Evolutionary conservation across 306 rosid genomes (phyloP).

Genomic region (Vigna radiata): DNA sequence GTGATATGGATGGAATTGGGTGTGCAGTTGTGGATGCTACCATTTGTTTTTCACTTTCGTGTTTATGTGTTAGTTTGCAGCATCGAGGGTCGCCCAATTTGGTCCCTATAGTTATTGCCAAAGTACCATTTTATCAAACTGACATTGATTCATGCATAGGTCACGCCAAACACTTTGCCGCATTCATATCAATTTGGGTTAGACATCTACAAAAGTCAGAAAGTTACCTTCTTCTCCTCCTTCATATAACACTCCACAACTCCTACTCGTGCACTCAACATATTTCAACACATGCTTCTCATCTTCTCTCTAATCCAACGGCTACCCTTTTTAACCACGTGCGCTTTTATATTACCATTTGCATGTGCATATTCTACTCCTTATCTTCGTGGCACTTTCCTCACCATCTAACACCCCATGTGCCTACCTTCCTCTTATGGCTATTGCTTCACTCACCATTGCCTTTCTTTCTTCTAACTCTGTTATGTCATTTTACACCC

Average conservation of each 20-base stretch:
- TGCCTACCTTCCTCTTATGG: conserved; percentile 44
- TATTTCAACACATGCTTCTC: conserved; percentile 38
- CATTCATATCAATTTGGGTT: conserved; percentile 42
- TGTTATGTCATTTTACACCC: conserved; percentile 42
- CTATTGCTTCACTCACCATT: conserved; percentile 1
- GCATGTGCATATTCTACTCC: conserved; percentile 36
- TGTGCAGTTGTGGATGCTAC: conserved; percentile 26
- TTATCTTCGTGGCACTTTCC: conserved; percentile 5
- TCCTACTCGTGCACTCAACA: conserved; percentile 51
- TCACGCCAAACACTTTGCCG: conserved; percentile 53
- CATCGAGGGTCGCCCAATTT: conserved; percentile 37
- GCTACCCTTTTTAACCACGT: conserved; percentile 43
- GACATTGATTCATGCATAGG: conserved; percentile 43
- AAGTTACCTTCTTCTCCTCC: conserved; percentile 45
- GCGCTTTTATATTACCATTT: conserved; percentile 5
- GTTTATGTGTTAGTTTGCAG: conserved; percentile 39
- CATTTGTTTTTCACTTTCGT: conserved; percentile 5
- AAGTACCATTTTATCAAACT: conserved; percentile 49
- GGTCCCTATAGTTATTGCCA: conserved; percentile 45
- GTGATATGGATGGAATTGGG: conserved; percentile 27
- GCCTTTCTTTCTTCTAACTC: conserved; percentile 38
- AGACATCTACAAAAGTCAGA: conserved; percentile 51
- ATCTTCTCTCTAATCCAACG: conserved; percentile 37
- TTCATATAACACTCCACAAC: conserved; percentile 27
- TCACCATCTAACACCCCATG: conserved; percentile 47